Conservation (phyloP, 495 filamentous ascomycete species). For the Aspergillus saccharolyticus region DNA sequence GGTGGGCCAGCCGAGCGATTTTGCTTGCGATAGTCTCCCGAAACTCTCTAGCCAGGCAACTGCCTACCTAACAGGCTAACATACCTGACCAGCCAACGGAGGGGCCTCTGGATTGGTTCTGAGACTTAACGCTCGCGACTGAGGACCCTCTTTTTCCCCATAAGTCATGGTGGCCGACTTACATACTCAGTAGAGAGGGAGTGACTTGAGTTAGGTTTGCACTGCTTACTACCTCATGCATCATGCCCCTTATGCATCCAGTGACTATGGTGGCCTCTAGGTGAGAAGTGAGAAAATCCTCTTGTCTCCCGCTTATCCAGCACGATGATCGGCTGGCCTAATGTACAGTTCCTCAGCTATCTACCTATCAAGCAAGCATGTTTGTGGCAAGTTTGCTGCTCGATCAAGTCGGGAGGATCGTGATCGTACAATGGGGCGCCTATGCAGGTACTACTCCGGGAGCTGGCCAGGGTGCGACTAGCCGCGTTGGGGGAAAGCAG, state of each 20-base stretch:
- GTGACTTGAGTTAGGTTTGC: too few species aligned
- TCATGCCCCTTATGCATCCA: not conserved
- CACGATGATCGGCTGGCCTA: not conserved
- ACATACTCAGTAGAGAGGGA: too few species aligned
- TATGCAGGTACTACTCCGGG: conserved; percentile 4
- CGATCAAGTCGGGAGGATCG: not conserved
- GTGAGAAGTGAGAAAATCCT: too few species aligned
- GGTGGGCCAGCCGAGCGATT: conserved; percentile 11
- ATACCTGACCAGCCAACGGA: conserved; percentile 9
- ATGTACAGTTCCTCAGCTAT: not conserved
- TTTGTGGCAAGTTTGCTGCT: not conserved
- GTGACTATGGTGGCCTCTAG: not conserved
- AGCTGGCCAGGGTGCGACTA: not conserved
- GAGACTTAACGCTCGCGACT: not conserved
- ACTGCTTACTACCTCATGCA: not conserved
- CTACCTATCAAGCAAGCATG: conserved; percentile 8
- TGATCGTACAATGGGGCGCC: conserved; percentile 5
- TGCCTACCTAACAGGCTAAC: conserved; percentile 12
- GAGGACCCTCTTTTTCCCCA: not conserved
- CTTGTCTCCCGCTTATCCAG: too few species aligned
- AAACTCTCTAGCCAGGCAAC: conserved; percentile 10
- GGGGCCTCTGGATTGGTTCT: conserved; percentile 16
- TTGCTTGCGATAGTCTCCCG: conserved; percentile 15
- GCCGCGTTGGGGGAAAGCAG: conserved; percentile 3
- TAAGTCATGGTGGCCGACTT: not conserved